Base-by-base conservation (phyloP, 2,329 filamentous ascomycete genomes). In the Colletotrichum filicis region DNA sequence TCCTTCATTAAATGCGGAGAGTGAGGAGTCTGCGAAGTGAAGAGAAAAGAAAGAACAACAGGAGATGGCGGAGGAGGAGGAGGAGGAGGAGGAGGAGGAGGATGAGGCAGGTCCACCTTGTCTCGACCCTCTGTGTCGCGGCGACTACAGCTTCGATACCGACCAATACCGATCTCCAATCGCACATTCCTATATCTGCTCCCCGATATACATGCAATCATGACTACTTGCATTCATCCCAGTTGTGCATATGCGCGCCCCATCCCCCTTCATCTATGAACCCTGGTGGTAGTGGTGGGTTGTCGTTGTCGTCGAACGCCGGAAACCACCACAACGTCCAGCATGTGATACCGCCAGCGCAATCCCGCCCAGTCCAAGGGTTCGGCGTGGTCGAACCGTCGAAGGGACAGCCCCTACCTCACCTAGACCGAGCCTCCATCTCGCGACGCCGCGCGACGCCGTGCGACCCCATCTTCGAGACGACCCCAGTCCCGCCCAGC, bases 171-270 rank as follows among this genome's bases (percentile, higher is more conserved):
- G 12, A 32, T 14, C 19, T 12, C 46, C 30, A 60, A 69, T 65
- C 42, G 59, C 55, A 42, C 22, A 9, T 62, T 59, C 26, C 26
- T 69, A 46, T 69, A 58, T 42, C 28, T 72, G 60, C 16, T 16
- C 22, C n/a, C 28, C 26, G 32, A 63, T 46, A 59, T 60, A 69
- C 46, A 53, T 68, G 49, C 69, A 63, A 69, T 65, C 32, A 65
- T 32, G n/a, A 64, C 66, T 59, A 49, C 60, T 30, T 65, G 66
- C 70, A 56, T 60, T 11, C 70, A 60, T 60, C 16, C 42, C 19
- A 12, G 35, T n/a, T 55, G 22, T 37, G 66, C 66, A 69, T 65
- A 69, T 73, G 70, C 70, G 70, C 35, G 70, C 46, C 49, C 66
- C 55, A 24, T 26, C 53, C 11, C 11, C 30, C 62, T 55, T 58